These are phyloP conservation scores for Backusella tarrabulga DNA, from an alignment of 192 early-diverging fungal species.

Conservation along the genomic window DNA sequence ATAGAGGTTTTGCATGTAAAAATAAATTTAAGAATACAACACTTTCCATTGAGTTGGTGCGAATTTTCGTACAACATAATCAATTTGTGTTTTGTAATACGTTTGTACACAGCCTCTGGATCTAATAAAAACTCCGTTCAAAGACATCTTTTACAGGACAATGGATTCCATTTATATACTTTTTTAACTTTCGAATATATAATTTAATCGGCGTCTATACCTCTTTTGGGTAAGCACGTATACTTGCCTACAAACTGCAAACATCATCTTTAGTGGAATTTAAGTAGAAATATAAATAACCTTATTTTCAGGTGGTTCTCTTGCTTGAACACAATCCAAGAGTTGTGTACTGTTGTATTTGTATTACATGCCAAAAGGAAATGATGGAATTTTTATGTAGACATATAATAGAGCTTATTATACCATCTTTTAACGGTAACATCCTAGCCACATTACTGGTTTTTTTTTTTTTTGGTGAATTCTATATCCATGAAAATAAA, in stretches of 20 bases:
- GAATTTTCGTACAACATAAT: background rate
- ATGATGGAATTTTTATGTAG: background rate
- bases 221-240: background rate
- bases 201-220: background rate
- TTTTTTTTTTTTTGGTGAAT: background rate
- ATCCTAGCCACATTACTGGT: background rate
- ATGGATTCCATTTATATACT: background rate
- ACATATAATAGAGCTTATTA: background rate
- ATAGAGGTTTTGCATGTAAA: background rate
- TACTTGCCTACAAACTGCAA: background rate
- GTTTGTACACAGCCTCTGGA: background rate
- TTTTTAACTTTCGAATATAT: background rate
- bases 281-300: background rate
- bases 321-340: background rate
- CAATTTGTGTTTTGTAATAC: background rate
- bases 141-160: background rate
- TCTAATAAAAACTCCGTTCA: background rate
- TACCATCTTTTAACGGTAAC: background rate
- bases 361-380: slow-evolving; percentile 4
- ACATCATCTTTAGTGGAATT: background rate
- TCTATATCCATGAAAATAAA: background rate
- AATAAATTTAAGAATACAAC: background rate
- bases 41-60: background rate
- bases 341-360: slow-evolving; percentile 5
- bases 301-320: background rate